phyloP scores from a whole-genome alignment of 1,284 basidiomycete species.

The Sutorius eximius region DNA sequence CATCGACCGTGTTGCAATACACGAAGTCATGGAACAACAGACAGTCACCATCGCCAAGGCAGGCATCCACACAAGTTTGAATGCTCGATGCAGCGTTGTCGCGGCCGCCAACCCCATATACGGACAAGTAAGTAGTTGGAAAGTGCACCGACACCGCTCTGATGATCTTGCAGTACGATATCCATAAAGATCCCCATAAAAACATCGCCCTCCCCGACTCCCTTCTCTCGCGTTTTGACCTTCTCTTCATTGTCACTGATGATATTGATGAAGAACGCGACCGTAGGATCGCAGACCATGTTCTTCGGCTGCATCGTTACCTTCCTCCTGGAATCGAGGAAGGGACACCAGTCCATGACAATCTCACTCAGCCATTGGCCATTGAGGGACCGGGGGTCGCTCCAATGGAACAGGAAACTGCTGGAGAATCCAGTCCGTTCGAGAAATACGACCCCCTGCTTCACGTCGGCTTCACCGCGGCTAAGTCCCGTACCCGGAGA shows the following conservation, averaged over 20 bases:
- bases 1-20: slow-evolving; percentile 98
- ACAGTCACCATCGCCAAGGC: slow-evolving; percentile 99
- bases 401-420: slow-evolving; percentile 50
- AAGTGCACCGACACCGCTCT: neutral
- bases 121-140: slow-evolving; percentile 70
- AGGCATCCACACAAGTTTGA: slow-evolving; percentile 97
- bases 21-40: slow-evolving; percentile 99
- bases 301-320: slow-evolving; percentile 96
- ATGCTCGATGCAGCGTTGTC: slow-evolving; percentile 96
- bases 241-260: slow-evolving; percentile 97
- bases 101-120: slow-evolving; percentile 99
- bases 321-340: slow-evolving; percentile 96
- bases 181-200: slow-evolving; percentile 98
- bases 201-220: slow-evolving; percentile 99
- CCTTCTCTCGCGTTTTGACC: slow-evolving; percentile 97
- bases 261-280: slow-evolving; percentile 96
- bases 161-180: slow-evolving; percentile 80
- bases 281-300: slow-evolving; percentile 95
- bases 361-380: slow-evolving; percentile 82
- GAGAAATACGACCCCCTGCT: slow-evolving; percentile 97
- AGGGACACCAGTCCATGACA: slow-evolving; percentile 87
- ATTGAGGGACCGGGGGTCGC: slow-evolving; percentile 73
- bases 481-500: slow-evolving; percentile 57
- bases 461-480: slow-evolving; percentile 75
- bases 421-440: slow-evolving; percentile 76